These are phyloP conservation scores for Dendrocalamus sinicus DNA, from an alignment of 176 grass and related monocot species.

Conservation along the genomic window DNA sequence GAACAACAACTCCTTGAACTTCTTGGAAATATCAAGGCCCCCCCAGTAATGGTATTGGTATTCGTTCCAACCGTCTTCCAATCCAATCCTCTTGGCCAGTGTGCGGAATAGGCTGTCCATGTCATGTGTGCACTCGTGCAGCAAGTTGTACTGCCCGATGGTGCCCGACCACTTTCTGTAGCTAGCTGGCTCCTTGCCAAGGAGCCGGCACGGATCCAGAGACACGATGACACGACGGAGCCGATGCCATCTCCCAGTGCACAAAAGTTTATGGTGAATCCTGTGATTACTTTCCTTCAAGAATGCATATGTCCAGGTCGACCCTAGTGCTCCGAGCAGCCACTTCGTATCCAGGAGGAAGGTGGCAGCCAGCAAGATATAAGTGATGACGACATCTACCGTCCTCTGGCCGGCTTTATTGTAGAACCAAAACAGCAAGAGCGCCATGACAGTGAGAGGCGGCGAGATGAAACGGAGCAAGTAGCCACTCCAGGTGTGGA, in stretches of 20 bases:
- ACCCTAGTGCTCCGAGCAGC: conserved; percentile 30
- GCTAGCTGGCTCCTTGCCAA: not conserved
- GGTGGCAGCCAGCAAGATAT: conserved; percentile 54
- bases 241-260: not conserved
- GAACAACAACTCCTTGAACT: too few relatives aligned
- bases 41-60: too few relatives aligned
- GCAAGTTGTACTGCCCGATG: not conserved
- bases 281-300: not conserved
- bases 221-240: not conserved
- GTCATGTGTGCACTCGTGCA: not conserved
- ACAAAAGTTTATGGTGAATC: not conserved
- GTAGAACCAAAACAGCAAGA: conserved; percentile 27
- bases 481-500: conserved; percentile 22
- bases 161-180: not conserved
- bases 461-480: conserved; percentile 37
- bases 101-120: rapidly evolving
- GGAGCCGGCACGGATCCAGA: not conserved
- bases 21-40: too few relatives aligned
- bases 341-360: conserved; percentile 40
- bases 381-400: conserved; percentile 49
- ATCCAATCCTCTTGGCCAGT: not conserved
- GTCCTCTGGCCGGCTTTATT: conserved; percentile 6
- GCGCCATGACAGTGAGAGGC: not conserved
- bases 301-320: conserved; percentile 37
- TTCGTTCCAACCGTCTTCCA: too few relatives aligned